Evolutionary conservation across 257 asterid species (phyloP), one percentile per base, ranked within the genome.

Genomic region (Prunella vulgaris): DNA sequence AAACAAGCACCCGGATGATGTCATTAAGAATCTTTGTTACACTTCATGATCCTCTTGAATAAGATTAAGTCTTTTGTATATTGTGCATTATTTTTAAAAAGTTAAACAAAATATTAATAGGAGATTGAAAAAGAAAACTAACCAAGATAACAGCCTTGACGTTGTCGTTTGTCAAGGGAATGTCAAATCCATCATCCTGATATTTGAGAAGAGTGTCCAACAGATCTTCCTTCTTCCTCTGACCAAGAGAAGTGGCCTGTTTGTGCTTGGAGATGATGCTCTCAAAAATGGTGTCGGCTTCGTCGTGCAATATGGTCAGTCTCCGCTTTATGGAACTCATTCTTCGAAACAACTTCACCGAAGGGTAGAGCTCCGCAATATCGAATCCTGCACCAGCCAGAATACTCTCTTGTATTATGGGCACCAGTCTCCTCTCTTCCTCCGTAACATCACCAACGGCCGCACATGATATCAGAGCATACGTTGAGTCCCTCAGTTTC

Each of bases 331-430:
- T 22, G 15, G 83, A 74, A 24, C 76, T 76, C 42, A 81, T 32
- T 57, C 37, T 10, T 0, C 61, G 51, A 18, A 77, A 44, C 54
- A 74, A 14, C 13, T 68, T 78, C 15, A 66, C 13, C 3, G 86
- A 78, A 20, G 84, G 85, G 63, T 74, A 82, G 15, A 79, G 0
- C 0, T 79, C 87, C 0, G 60, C 70, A 3, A 76, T 30, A 14
- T 76, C 70, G 21, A 82, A 77, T 1, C 84, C 87, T 4, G 53
- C 61, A 7, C 60, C 21, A 18, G 8, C 35, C 1, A 40, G 5
- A 2, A 10, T 40, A n/a, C n/a, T n/a, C 27, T 69, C 33, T 10
- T 5, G 27, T 28, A 58, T 15, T 2, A 57, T 12, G 21, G 73
- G 65, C 65, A 68, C 20, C 15, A 68, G n/a, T 1, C 0, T 15